Base-by-base conservation (phyloP, 2,329 filamentous ascomycete genomes). In the Colletotrichum kahawae region DNA sequence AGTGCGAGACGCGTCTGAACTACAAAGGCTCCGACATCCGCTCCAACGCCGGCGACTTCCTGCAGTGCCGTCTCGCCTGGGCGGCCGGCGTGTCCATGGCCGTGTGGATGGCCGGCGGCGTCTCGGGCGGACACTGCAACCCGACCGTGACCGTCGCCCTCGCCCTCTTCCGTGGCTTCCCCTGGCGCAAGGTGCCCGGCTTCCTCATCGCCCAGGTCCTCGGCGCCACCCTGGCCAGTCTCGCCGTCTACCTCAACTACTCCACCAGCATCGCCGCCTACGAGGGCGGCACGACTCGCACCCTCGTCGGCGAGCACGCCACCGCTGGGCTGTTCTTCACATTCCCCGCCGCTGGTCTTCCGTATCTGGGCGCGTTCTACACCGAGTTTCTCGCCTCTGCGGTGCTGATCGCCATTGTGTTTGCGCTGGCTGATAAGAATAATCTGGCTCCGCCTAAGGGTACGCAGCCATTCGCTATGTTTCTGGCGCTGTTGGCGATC, bases 361-460 rank as follows among this genome's bases (percentile, higher is more conserved):
- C 82, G 80, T n/a, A 83, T 76, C 4, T 83, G 81, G 12, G 79
- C 14, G 83, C 83, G 0, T 82, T 84, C 74, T 80, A 83, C 72
- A 83, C 82, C 33, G 82, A 85, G 75, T 79, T 84, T 2, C 80
- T 84, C 2, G 83, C 81, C 1, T 80, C 82, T 0, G 83, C 83
- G 1, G 78, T 83, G 27, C 81, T 85, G 79, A 82, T 82, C 78
- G 81, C 84, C 18, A 82, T 81, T 2, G 82, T 85, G 0, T 81
- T 85, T 7, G 83, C 84, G 0, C 76, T 85, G 0, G 83, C 82
- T 4, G 84, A 85, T 63, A 82, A 84, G 51, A 81, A 82, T 54
- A 85, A 85, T 38, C 82, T 84, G n/a, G 81, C 83, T 0, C 83
- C 83, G 0, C 83, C 82, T 0, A 82, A 82, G 4, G 84, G 84